Conservation (phyloP, 768 basidiomycete species). For the Ephemerocybe angulata region DNA sequence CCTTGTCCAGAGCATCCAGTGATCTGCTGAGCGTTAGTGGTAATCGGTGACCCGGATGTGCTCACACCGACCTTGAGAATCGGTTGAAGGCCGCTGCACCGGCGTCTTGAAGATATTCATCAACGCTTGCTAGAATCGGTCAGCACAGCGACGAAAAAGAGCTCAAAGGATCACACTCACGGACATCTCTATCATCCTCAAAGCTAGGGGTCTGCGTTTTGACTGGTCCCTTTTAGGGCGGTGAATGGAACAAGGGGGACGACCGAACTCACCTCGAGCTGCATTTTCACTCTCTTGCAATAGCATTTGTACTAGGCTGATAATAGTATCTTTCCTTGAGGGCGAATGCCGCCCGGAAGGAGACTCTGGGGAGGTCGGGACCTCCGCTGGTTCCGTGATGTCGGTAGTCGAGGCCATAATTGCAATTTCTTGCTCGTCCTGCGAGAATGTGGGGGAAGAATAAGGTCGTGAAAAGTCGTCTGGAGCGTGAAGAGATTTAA, state of each 20-base stretch:
- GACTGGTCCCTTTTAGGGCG: constrained; percentile 21
- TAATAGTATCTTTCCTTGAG: constrained; percentile 43
- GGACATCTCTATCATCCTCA: constrained; percentile 63
- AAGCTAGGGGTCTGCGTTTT: constrained; percentile 42
- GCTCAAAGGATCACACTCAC: constrained; percentile 39
- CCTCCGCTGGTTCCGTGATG: neutral
- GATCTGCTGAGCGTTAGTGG: constrained; percentile 34
- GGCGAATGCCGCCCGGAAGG: constrained; percentile 27
- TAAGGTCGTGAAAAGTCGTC: neutral
- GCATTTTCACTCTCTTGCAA: constrained; percentile 33
- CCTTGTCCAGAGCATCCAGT: constrained; percentile 61
- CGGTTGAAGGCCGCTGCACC: constrained; percentile 63
- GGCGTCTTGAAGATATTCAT: constrained; percentile 65
- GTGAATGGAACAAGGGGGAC: neutral
- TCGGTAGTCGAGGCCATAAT: neutral
- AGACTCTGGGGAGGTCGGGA: constrained; percentile 6
- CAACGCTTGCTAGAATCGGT: constrained; percentile 47
- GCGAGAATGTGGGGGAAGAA: neutral
- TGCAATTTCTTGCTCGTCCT: neutral
- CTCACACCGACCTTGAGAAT: constrained; percentile 51
- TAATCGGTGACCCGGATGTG: constrained; percentile 3
- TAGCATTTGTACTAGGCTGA: constrained; percentile 50
- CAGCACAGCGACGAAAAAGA: too few species aligned
- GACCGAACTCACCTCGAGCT: constrained; percentile 26
- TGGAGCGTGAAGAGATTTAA: neutral